A percentile compares a stretch with the other conserved stretches of the same genome.
These are phyloP conservation scores for Hypoxylon cercidicola DNA, from an alignment of 495 filamentous ascomycete species.

Conservation along the genomic window DNA sequence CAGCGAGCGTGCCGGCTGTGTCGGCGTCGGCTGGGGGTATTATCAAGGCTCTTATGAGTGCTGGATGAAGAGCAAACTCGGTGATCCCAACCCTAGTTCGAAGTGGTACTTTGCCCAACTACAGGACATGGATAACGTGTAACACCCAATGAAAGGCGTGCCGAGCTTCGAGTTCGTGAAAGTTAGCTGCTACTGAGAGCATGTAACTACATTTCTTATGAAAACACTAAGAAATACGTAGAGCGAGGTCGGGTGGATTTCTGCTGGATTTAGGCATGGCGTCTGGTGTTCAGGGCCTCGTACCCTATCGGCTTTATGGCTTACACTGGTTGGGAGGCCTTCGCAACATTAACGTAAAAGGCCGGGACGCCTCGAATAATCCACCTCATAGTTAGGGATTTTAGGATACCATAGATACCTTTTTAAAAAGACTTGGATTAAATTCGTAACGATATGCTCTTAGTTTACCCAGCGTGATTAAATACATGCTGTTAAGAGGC, in stretches of 20 bases:
- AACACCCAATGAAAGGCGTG: neutral
- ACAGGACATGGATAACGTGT: slow-evolving; percentile 11
- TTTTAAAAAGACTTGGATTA: too few relatives aligned
- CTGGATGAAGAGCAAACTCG: slow-evolving; percentile 65
- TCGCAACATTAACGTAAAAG: too few relatives aligned
- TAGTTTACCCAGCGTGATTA: too few relatives aligned
- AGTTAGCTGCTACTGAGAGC: too few relatives aligned
- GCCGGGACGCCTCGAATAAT: too few relatives aligned
- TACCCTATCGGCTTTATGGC: neutral
- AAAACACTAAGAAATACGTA: too few relatives aligned
- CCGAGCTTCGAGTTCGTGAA: neutral
- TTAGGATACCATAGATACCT: neutral
- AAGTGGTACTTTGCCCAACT: slow-evolving; percentile 56
- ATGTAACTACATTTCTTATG: too few relatives aligned
- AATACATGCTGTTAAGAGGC: too few relatives aligned
- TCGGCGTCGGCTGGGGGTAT: slow-evolving; percentile 50
- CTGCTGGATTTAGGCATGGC: slow-evolving; percentile 27
- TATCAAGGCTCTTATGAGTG: slow-evolving; percentile 46
- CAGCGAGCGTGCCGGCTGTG: slow-evolving; percentile 38
- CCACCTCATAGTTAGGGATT: too few relatives aligned
- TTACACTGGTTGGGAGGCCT: too few relatives aligned
- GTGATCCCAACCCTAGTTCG: slow-evolving; percentile 59
- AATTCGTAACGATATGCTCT: too few relatives aligned
- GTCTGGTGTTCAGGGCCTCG: slow-evolving; percentile 17
- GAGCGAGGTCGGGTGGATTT: too few relatives aligned